These are phyloP conservation scores for Lepiota venenata DNA, from an alignment of 768 basidiomycete genomes.

Conservation along the genomic window DNA sequence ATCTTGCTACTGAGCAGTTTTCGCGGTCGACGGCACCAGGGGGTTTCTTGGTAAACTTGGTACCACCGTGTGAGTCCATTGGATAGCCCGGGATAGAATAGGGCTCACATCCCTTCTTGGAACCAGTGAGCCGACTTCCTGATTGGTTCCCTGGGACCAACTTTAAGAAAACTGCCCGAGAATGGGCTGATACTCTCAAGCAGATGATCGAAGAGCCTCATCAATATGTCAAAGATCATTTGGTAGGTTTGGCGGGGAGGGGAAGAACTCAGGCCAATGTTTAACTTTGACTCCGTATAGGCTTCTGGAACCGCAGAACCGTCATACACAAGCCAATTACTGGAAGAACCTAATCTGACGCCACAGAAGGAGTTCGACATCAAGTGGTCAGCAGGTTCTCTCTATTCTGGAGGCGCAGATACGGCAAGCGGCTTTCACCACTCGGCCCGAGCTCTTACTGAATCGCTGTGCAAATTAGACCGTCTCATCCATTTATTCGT, in stretches of 20 bases:
- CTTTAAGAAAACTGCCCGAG: constrained; percentile 45
- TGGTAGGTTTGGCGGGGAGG: constrained; percentile 29
- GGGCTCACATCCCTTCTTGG: not conserved
- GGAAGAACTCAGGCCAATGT: not conserved
- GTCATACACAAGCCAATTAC: constrained; percentile 30
- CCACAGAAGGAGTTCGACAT: constrained; percentile 32
- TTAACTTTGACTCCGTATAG: constrained; percentile 11
- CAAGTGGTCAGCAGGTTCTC: constrained; percentile 42
- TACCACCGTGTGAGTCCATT: constrained; percentile 37
- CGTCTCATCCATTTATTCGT: constrained; percentile 32
- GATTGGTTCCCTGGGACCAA: constrained; percentile 58
- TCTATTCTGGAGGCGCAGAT: constrained; percentile 47
- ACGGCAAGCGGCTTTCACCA: constrained; percentile 23
- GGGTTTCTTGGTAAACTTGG: constrained; percentile 44
- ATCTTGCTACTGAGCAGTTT: constrained; percentile 35
- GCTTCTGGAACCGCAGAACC: constrained; percentile 27
- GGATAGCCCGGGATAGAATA: not conserved
- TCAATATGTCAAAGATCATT: constrained; percentile 37
- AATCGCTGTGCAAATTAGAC: constrained; percentile 24
- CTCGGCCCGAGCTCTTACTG: not conserved
- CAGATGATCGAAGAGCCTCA: constrained; percentile 46
- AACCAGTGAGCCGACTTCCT: constrained; percentile 43
- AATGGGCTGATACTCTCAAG: constrained; percentile 39
- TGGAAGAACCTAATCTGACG: constrained; percentile 26
- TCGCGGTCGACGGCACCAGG: constrained; percentile 38